Evolutionary conservation across 805 yeast species (phyloP).

Genomic region (Cyberlindnera subsufficiens): DNA sequence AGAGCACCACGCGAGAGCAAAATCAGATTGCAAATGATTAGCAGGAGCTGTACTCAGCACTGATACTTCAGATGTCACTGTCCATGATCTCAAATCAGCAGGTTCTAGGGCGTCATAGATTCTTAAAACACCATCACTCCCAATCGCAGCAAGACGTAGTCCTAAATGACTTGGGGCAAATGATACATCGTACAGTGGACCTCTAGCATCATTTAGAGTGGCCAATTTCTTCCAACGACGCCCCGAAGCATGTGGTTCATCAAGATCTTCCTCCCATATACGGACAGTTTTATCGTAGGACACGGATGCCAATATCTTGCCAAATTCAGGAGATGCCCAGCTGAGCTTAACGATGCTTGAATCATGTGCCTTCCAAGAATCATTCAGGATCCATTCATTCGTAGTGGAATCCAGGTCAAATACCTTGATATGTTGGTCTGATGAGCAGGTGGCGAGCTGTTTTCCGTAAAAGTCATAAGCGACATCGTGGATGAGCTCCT

Average conservation of each 20-base stretch:
- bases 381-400: constrained; percentile 77
- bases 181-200: constrained; percentile 84
- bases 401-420: constrained; percentile 67
- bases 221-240: constrained; percentile 75
- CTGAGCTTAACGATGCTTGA: constrained; percentile 73
- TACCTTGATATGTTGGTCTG: constrained; percentile 89
- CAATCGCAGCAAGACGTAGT: constrained; percentile 76
- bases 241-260: constrained; percentile 71
- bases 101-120: constrained; percentile 89
- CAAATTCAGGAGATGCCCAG: constrained; percentile 95
- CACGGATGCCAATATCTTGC: constrained; percentile 79
- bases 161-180: constrained; percentile 87
- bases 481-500: constrained; percentile 85
- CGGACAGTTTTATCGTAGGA: constrained; percentile 87
- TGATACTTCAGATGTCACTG: constrained; percentile 63
- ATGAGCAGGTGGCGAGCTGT: constrained; percentile 89
- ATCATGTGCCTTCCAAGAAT: constrained; percentile 95
- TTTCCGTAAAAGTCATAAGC: constrained; percentile 91
- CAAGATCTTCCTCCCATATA: constrained; percentile 86
- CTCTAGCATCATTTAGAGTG: constrained; percentile 78
- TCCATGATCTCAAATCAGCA: constrained; percentile 80
- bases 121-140: constrained; percentile 81
- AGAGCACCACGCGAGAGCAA: constrained; percentile 87
- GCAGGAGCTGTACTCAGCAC: constrained; percentile 69
- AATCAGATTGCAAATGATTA: constrained; percentile 76